A percentile compares a stretch with the other conserved stretches of the same genome.
Conservation (phyloP, 345 rosid genomes). For the Excoecaria agallocha region DNA sequence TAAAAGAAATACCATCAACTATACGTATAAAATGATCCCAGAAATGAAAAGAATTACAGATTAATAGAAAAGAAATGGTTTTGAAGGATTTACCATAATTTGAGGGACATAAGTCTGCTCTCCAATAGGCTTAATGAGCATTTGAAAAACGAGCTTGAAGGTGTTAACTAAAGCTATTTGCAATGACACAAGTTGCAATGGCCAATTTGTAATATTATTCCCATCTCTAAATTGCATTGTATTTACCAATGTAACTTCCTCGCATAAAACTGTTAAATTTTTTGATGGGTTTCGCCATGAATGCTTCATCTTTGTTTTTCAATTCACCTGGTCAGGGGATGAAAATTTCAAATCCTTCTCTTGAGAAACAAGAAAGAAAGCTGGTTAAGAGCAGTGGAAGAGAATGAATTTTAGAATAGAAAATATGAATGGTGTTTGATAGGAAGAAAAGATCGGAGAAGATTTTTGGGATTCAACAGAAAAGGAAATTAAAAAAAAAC, state of each 20-base stretch:
- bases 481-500: too few relatives aligned
- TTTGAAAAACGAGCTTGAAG: constrained; percentile 22
- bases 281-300: not conserved
- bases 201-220: constrained; percentile 10
- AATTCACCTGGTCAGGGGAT: not conserved
- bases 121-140: constrained; percentile 34
- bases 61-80: not conserved
- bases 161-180: constrained; percentile 30
- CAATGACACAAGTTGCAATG: constrained; percentile 26
- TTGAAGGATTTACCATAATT: constrained; percentile 26
- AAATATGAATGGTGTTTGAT: too few relatives aligned
- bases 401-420: too few relatives aligned
- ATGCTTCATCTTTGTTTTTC: not conserved
- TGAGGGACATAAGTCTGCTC: constrained; percentile 33
- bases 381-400: too few relatives aligned
- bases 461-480: too few relatives aligned
- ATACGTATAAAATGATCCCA: too few relatives aligned
- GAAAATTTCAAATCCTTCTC: not conserved
- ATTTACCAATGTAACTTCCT: not conserved
- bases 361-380: not conserved
- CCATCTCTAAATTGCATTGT: constrained; percentile 6
- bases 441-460: too few relatives aligned
- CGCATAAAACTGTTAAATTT: not conserved
- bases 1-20: too few relatives aligned
- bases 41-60: not conserved